Conservation (phyloP, 345 rosid genomes). For the Salix exigua region DNA sequence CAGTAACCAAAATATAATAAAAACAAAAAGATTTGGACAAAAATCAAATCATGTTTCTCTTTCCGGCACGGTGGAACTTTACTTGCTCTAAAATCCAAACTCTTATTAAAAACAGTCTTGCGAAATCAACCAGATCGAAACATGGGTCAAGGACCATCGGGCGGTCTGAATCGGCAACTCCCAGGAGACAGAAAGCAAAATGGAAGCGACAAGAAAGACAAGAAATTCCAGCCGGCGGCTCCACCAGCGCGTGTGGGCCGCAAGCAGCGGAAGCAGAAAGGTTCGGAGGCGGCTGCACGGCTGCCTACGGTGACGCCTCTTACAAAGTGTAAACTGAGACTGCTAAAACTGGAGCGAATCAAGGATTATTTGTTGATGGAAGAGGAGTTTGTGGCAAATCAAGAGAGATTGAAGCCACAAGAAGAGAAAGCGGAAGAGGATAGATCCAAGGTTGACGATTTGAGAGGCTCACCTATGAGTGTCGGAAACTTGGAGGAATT, state of each 20-base stretch:
- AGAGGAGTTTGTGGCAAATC: constrained; percentile 91
- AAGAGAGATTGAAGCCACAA: constrained; percentile 87
- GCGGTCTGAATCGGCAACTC: constrained; percentile 62
- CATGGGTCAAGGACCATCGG: constrained; percentile 94
- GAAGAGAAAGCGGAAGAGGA: constrained; percentile 97
- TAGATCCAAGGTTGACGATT: constrained; percentile 84
- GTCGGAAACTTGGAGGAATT: constrained; percentile 91
- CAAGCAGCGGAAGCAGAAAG: constrained; percentile 86
- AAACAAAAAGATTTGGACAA: too few relatives aligned
- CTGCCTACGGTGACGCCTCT: constrained; percentile 79
- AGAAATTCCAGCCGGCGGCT: constrained; percentile 88
- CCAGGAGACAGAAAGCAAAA: constrained; percentile 73
- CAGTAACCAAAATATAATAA: too few relatives aligned
- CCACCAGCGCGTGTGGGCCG: constrained; percentile 89
- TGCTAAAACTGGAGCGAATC: constrained; percentile 76
- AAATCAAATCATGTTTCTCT: too few relatives aligned
- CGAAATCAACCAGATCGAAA: not conserved
- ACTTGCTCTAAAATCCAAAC: constrained; percentile 17
- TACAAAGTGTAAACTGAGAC: constrained; percentile 76
- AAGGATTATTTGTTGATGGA: constrained; percentile 92
- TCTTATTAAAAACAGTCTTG: not conserved
- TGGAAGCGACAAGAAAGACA: constrained; percentile 80
- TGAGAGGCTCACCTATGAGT: constrained; percentile 93
- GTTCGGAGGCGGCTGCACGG: constrained; percentile 88
- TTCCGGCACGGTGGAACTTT: not conserved